A percentile compares a stretch with the other conserved stretches of the same genome.
Conservation (phyloP, 805 yeast genomes). For the Ogataea allantospora region DNA sequence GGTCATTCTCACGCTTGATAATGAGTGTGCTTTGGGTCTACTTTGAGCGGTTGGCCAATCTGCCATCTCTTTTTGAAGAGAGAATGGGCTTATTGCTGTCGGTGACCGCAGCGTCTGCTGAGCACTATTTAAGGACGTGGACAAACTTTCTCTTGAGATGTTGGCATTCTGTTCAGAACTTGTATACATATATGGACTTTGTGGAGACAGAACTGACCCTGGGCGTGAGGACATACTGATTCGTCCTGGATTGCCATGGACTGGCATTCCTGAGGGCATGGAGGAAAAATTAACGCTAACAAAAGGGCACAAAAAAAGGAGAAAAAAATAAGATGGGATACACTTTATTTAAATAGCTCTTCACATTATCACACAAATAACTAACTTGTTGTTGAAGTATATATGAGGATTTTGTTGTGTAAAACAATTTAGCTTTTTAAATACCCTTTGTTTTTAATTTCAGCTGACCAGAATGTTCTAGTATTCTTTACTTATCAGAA, state of each 20-base stretch:
- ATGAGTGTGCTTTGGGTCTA: slow-evolving; percentile 1
- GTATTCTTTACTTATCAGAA: too few species aligned
- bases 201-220: neutral
- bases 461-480: too few species aligned
- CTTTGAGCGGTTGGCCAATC: neutral
- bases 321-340: neutral
- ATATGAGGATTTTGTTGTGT: neutral
- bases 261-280: slow-evolving; percentile 3
- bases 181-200: neutral
- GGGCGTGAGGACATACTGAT: slow-evolving; percentile 1
- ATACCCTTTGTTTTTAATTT: neutral
- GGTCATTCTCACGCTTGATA: neutral
- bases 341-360: neutral
- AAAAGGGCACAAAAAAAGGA: slow-evolving; percentile 10
- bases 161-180: neutral
- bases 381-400: too few species aligned
- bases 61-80: neutral
- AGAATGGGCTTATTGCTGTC: neutral
- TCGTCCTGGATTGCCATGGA: neutral
- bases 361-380: too few species aligned
- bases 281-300: slow-evolving; percentile 6
- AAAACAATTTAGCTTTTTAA: neutral
- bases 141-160: slow-evolving; percentile 2
- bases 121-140: slow-evolving; percentile 3
- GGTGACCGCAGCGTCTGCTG: slow-evolving; percentile 7